phyloP scores from a whole-genome alignment of 352 stramenopile species.

The Phytopythium oedochilum region DNA sequence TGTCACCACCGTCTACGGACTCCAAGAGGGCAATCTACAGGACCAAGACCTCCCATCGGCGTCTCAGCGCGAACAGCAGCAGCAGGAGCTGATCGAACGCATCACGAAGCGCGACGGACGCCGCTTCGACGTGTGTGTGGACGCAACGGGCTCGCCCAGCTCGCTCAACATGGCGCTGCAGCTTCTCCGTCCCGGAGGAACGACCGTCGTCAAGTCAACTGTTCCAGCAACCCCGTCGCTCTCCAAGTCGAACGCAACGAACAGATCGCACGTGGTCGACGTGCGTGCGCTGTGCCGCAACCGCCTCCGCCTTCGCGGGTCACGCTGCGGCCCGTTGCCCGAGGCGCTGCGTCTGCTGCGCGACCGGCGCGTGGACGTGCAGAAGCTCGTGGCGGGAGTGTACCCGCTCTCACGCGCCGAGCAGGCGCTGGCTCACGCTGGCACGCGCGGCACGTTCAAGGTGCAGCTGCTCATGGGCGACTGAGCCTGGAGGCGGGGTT shows the following conservation, averaged over 20 bases:
- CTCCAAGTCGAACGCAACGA: constrained; percentile 14
- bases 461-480: constrained; percentile 48
- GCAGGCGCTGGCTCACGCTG: constrained; percentile 42
- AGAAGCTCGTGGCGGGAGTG: constrained; percentile 61
- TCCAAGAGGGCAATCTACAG: constrained; percentile 7
- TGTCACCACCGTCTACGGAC: constrained; percentile 25
- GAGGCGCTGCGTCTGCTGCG: constrained; percentile 50
- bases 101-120: constrained; percentile 10
- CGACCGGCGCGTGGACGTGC: constrained; percentile 43
- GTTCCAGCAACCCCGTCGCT: neutral
- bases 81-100: constrained; percentile 12
- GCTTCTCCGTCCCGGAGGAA: constrained; percentile 30
- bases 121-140: constrained; percentile 60
- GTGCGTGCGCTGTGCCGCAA: constrained; percentile 28
- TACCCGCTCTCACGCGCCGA: constrained; percentile 50
- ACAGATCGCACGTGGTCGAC: constrained; percentile 24
- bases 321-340: constrained; percentile 59
- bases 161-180: constrained; percentile 36
- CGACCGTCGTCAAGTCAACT: constrained; percentile 52
- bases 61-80: constrained; percentile 12
- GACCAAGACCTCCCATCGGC: neutral
- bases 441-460: constrained; percentile 45
- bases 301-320: constrained; percentile 47
- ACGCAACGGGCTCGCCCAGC: constrained; percentile 49
- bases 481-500: too few relatives aligned